These are phyloP conservation scores for Paxillus involutus DNA, from an alignment of 768 basidiomycete genomes.

Conservation along the genomic window DNA sequence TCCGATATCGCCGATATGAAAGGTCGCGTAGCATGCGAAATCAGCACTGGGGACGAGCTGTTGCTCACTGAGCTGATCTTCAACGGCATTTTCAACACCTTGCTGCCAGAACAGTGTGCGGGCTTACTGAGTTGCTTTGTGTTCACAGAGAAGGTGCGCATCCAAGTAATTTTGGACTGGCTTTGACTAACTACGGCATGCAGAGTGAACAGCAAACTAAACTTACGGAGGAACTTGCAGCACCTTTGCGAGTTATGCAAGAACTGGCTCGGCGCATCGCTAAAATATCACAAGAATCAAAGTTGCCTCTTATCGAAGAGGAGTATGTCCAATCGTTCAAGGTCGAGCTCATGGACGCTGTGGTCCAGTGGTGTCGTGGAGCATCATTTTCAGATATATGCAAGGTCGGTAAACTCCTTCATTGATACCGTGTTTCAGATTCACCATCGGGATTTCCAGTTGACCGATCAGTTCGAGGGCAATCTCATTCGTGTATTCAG, in stretches of 20 bases:
- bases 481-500: constrained; percentile 96
- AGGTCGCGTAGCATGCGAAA: constrained; percentile 97
- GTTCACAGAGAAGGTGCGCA: constrained; percentile 87
- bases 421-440: background rate
- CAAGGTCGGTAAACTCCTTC: constrained; percentile 57
- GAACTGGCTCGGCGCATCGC: constrained; percentile 94
- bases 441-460: constrained; percentile 41
- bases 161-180: background rate
- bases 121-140: constrained; percentile 97
- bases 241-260: constrained; percentile 92
- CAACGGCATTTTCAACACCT: constrained; percentile 91
- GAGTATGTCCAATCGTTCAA: constrained; percentile 98
- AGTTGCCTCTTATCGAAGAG: constrained; percentile 85
- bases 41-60: constrained; percentile 95
- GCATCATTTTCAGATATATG: constrained; percentile 95
- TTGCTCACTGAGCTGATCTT: constrained; percentile 96
- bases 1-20: constrained; percentile 98
- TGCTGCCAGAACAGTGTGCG: constrained; percentile 90
- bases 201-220: constrained; percentile 86
- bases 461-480: constrained; percentile 96
- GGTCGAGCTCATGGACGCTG: constrained; percentile 98
- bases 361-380: constrained; percentile 97
- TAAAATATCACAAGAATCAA: constrained; percentile 94
- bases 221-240: constrained; percentile 91
- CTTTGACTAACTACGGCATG: background rate